Evolutionary conservation across 306 rosid species (phyloP), one percentile per base, ranked within the genome.

Genomic region (Prunus mume): DNA sequence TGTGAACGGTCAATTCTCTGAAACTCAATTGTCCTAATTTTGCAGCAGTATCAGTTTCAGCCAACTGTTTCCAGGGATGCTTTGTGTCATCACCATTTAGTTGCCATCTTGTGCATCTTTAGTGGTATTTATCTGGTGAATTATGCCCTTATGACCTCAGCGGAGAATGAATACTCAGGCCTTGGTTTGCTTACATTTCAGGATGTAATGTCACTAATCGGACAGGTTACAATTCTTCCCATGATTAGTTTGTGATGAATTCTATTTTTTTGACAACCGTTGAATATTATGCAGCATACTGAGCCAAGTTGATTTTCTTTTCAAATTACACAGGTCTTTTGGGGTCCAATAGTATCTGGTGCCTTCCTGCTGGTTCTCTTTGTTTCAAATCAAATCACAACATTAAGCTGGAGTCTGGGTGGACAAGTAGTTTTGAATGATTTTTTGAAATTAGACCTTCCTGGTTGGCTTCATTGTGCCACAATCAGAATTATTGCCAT

Each of bases 401-500:
- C 92, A 75, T 85, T 95, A 78, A 82, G 86, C 68, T 92, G 97
- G 98, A 84, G 92, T 78, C 58, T 87, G 43, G 96, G 96, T 34
- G 97, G 98, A 75, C 90, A 87, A 85, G 96, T 74, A 38, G 88
- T 90, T 38, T 68, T 90, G 76, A 89, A 75, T 34, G 86, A 88
- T 76, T 90, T 92, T 80, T 87, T 95, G 79, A 92, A 88, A 82
- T 74, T 95, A 66, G 93, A 95, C 61, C 90, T 92, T 79, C 98
- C 98, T 12, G 96, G 93, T 72, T 95, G 98, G 98, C 94, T 95
- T 79, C 97, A 95, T 78, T 95, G 91, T 80, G 90, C 84, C 20
- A 95, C 97, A 72, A 85, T 95, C 77, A 89, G 98, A 85, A 88
- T 92, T 76, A 74, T 92, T 84, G 90, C 97, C 20, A 82, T 90